Base-by-base conservation (phyloP, 73 alveolate genomes). In the Breviolum minutum region DNA sequence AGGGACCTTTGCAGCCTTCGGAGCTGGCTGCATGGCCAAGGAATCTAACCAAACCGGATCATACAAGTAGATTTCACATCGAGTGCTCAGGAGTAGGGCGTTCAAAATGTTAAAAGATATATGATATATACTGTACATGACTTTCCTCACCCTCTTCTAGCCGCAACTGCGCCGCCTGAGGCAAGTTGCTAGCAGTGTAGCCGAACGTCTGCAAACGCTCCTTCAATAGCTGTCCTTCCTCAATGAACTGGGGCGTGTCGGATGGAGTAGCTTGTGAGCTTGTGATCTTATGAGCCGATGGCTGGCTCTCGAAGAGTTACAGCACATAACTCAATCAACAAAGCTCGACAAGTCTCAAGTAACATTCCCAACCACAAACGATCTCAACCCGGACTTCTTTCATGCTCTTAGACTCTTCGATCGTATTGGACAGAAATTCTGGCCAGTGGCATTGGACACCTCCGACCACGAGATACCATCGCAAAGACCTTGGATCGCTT, bases 1-100 rank as follows among this genome's bases (percentile, higher is more conserved):
- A 13, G 98, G 98, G 48, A 92, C 91, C 1, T 90, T 90, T 1
- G 98, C 89, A 17, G 98, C 98, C 98, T 92, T n/a, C 77, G 24
- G 77, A 68, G 77, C 77, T 14, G 17, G 24, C 17, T 66, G 74
- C 11, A 17, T 13, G 17, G 17, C n/a, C 77, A 68, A 68, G 77
- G 24, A 68, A 22, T 22, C n/a, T 22, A 68, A 22, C 77, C 77
- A 68, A 22, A 68, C 24, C 77, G 24, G 77, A 68, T 68, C 77
- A 17, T 40, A 40, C 54, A 40, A 40, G 54, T 0, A 40, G 54
- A n/a, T n/a, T n/a, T n/a, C n/a, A n/a, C n/a, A n/a, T n/a, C n/a
- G 77, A 68, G n/a, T 2, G 1, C 2, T 17, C 77, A 68, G 24
- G 77, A 14, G 77, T 17, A 68, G n/a, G 17, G 77, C 6, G 24